Evolutionary conservation across 495 filamentous ascomycete genomes (phyloP), one percentile per base, ranked within the genome.

Genomic region (Xylaria cubensis): DNA sequence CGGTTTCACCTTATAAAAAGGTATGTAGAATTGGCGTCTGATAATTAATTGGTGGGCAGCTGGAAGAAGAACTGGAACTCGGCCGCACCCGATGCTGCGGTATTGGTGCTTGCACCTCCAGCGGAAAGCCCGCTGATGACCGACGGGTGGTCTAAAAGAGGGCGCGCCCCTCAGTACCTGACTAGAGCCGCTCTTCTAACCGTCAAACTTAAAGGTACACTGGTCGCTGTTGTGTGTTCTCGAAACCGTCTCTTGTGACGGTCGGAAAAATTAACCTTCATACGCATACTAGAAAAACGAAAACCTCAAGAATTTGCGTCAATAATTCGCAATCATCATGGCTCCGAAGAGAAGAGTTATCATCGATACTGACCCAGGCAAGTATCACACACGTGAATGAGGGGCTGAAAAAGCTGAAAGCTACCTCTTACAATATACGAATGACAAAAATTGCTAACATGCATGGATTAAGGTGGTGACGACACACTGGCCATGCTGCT

Each of bases 331-430:
- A 69, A 80, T 51, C 66, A 90, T 90, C 66, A 90, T 90, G 88
- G 84, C 86, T 10, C 86, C 88, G 24, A 84, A 86, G 58, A 93
- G 90, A 74, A 90, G 89, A 72, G 90, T 98, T 69, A 97, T 98
- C 73, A 95, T 98, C 65, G 95, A 98, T 76, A 98, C 95, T 32
- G 95, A 98, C 78, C 95, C 95, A 55, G 93, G 89, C 82, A 81
- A 66, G 77, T 65, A 13, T 9, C 12, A 42, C 26, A 41, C 13
- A 26, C 24, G 21, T 7, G 42, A 65, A 65, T 50, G 41, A 65
- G 41, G 42, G 63, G 42, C 63, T 50, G 42, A 65, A 19, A 9
- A 32, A 19, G 21, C 42, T 44, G 39, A 64, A 42, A 42, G 61
- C 39, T 19, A 13, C 39, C 29, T 41, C 39, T 44, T 44, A 19